Conservation (phyloP, 108 stramenopile species). For the Fragilariopsis cylindrus region DNA sequence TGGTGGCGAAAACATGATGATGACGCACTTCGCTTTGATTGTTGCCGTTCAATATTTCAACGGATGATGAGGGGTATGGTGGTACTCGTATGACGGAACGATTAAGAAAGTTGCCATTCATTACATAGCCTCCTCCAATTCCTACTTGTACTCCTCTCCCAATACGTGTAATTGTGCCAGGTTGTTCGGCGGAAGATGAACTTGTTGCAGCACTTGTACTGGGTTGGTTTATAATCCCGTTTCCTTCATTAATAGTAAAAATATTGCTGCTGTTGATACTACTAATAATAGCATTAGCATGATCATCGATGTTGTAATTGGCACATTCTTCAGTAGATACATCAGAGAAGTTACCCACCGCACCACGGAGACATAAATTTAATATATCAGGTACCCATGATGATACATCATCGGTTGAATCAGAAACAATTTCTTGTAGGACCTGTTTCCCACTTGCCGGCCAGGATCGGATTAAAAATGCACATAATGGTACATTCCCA, state of each 20-base stretch:
- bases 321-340: background rate
- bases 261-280: background rate
- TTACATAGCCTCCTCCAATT: no score
- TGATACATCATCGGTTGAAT: conserved; percentile 26
- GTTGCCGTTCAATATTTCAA: no score
- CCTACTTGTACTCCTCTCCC: no score
- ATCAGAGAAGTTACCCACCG: conserved; percentile 33
- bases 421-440: conserved; percentile 21
- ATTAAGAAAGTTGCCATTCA: no score
- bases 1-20: background rate
- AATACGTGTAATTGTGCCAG: no score
- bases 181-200: no score
- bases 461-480: conserved; percentile 38
- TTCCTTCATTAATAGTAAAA: no score
- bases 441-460: conserved; percentile 46
- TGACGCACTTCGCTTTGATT: no score
- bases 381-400: conserved; percentile 41
- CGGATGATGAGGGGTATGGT: no score
- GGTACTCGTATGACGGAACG: no score
- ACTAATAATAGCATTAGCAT: background rate
- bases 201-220: no score
- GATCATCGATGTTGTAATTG: background rate
- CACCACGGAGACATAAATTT: conserved; percentile 48
- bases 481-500: conserved; percentile 39
- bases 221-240: no score